Percentiles rank a stretch among this genome's conserved stretches.
These are phyloP conservation scores for Plasmodium knowlesi DNA, from an alignment of 169 alveolate species.

Conservation along the genomic window DNA sequence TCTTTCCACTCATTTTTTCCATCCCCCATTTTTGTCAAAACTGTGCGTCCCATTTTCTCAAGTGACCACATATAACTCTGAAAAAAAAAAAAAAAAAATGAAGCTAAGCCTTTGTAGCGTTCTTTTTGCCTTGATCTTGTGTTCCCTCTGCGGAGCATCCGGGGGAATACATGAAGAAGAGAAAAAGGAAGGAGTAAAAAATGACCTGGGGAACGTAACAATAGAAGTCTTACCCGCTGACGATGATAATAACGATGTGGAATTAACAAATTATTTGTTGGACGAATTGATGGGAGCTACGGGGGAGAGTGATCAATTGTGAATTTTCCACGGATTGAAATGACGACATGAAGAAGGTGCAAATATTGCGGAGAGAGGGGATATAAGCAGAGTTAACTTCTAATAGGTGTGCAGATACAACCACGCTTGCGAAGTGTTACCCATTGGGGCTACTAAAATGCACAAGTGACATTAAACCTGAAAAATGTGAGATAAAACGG, in stretches of 20 bases:
- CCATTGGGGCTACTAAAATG: not conserved
- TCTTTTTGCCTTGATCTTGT: not conserved
- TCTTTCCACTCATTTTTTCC: no score
- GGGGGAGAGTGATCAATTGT: not conserved
- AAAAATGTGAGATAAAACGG: not conserved
- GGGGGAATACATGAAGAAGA: not conserved
- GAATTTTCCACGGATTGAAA: not conserved
- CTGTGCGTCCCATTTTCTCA: not conserved
- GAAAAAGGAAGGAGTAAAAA: not conserved
- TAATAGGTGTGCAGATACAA: not conserved
- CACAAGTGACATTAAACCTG: not conserved
- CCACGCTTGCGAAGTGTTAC: not conserved
- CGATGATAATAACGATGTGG: slow-evolving; percentile 13
- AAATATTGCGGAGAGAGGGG: no score
- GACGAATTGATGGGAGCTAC: slow-evolving; percentile 7
- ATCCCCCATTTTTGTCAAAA: not conserved
- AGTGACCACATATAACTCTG: not conserved
- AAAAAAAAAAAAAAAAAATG: slow-evolving; percentile 28
- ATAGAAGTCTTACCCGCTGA: slow-evolving; percentile 67
- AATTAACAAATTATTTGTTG: slow-evolving; percentile 22
- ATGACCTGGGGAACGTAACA: slow-evolving; percentile 13
- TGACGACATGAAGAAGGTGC: not conserved
- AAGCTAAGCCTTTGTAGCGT: slow-evolving; percentile 9
- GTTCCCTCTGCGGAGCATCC: not conserved
- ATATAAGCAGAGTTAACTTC: not conserved